phyloP scores from a whole-genome alignment of 305 asterid genomes.

The Solanum hybrid region DNA sequence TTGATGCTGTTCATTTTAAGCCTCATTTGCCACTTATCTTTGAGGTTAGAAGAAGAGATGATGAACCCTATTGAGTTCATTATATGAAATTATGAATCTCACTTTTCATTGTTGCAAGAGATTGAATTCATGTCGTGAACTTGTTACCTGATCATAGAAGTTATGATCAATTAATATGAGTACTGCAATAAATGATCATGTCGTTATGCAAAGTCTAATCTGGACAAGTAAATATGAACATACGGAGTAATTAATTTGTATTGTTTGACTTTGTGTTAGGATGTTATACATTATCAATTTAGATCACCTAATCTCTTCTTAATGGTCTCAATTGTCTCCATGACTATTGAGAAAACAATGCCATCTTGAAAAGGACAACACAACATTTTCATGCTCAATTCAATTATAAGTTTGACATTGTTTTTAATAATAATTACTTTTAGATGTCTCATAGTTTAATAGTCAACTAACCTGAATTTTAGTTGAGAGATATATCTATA shows the following conservation, averaged over 20 bases:
- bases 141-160: neutral
- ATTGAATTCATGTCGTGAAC: neutral
- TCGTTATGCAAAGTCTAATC: fast-evolving
- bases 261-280: neutral
- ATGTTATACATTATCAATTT: neutral
- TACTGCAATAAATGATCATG: neutral
- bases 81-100: neutral
- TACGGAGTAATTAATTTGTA: neutral
- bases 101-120: neutral
- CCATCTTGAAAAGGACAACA: neutral
- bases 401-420: neutral
- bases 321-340: neutral
- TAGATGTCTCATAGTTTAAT: neutral
- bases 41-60: neutral
- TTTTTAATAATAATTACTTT: neutral
- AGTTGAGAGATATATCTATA: neutral
- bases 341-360: neutral
- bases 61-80: neutral
- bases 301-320: slow-evolving; percentile 5
- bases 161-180: neutral
- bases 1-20: neutral
- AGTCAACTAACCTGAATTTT: neutral
- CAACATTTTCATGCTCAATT: neutral
- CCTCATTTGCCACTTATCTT: neutral
- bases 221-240: neutral